These are phyloP conservation scores for Leccinum pallidistipes DNA, from an alignment of 1,284 basidiomycete species.

Conservation along the genomic window DNA sequence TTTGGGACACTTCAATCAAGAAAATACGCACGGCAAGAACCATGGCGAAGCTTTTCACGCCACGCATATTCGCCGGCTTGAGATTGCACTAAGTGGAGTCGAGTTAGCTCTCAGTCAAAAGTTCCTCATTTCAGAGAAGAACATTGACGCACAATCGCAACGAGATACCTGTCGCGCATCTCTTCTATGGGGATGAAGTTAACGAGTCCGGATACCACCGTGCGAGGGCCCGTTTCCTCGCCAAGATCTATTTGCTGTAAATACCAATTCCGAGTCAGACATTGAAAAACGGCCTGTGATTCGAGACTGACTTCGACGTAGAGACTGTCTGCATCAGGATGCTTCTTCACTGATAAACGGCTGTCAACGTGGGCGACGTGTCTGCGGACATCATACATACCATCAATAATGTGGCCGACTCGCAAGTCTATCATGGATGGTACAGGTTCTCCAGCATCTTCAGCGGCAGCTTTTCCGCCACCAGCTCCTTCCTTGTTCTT, in stretches of 20 bases:
- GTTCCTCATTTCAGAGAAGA: neutral
- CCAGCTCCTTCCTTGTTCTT: constrained; percentile 44
- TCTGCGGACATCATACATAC: constrained; percentile 45
- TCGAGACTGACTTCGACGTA: constrained; percentile 75
- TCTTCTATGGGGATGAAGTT: constrained; percentile 93
- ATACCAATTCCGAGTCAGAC: neutral
- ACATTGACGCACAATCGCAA: constrained; percentile 71
- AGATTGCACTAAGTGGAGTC: constrained; percentile 71
- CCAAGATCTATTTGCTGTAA: constrained; percentile 90
- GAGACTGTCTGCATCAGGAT: constrained; percentile 92
- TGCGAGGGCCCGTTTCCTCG: constrained; percentile 89
- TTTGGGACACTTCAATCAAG: neutral
- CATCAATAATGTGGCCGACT: constrained; percentile 87
- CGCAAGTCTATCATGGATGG: constrained; percentile 95
- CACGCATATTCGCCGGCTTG: constrained; percentile 94
- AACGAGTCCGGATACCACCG: constrained; percentile 93
- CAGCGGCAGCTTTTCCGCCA: constrained; percentile 45
- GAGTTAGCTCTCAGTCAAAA: constrained; percentile 1
- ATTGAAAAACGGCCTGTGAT: neutral
- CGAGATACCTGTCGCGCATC: constrained; percentile 83
- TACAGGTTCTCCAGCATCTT: constrained; percentile 73
- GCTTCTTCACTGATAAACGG: constrained; percentile 71
- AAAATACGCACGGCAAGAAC: constrained; percentile 74
- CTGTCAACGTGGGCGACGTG: constrained; percentile 3
- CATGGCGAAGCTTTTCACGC: constrained; percentile 96